Percentiles rank a stretch among this genome's conserved stretches.
Conservation (phyloP, 768 basidiomycete genomes). For the Trametes coccinea region DNA sequence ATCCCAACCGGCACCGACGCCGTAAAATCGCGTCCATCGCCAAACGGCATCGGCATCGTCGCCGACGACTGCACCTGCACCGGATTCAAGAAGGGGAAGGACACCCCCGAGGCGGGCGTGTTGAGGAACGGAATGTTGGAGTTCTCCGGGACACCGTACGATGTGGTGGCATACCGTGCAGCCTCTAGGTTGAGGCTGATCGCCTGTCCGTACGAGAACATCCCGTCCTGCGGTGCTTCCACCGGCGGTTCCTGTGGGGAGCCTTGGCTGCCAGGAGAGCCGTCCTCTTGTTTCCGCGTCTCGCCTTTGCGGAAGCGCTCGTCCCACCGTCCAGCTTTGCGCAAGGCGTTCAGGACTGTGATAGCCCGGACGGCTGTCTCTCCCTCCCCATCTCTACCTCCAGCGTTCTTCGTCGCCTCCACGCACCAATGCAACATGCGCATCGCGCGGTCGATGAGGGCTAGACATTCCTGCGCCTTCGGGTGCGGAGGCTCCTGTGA, state of each 20-base stretch:
- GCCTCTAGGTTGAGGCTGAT: neutral
- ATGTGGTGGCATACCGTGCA: neutral
- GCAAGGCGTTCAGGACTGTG: slow-evolving; percentile 39
- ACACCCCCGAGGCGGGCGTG: neutral
- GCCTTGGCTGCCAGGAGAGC: neutral
- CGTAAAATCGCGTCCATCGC: slow-evolving; percentile 4
- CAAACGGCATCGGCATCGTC: slow-evolving; percentile 4
- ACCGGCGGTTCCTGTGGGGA: neutral
- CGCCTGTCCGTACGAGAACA: slow-evolving; percentile 1
- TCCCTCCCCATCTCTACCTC: slow-evolving; percentile 36
- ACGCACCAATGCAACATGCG: slow-evolving; percentile 33
- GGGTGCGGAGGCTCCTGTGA: slow-evolving; percentile 41
- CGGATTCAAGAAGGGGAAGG: slow-evolving; percentile 9
- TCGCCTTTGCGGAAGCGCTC: slow-evolving; percentile 6
- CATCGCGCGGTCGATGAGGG: slow-evolving; percentile 41
- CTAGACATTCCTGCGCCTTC: slow-evolving; percentile 37
- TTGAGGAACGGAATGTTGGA: slow-evolving; percentile 11
- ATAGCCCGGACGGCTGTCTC: slow-evolving; percentile 43
- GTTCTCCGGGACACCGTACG: neutral
- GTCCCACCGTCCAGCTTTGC: slow-evolving; percentile 31
- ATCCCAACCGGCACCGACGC: neutral
- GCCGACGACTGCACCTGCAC: slow-evolving; percentile 2
- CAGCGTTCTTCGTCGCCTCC: slow-evolving; percentile 22
- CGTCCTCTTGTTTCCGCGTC: neutral
- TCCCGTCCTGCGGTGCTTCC: neutral